Evolutionary conservation across 805 yeast species (phyloP).

Genomic region (Metschnikowia gelsemii): DNA sequence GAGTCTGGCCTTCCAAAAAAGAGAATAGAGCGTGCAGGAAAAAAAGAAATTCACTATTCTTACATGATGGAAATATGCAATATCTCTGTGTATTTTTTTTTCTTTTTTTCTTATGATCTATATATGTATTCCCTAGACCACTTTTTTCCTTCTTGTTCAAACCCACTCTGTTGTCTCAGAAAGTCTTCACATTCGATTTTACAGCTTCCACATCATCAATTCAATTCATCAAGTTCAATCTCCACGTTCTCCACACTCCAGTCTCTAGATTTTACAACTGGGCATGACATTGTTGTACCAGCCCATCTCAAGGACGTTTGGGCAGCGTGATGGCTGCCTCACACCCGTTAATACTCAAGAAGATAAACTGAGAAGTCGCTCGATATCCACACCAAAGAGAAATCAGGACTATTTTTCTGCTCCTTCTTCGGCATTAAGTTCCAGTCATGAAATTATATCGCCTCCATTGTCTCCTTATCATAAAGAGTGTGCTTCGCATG

Average conservation of each 20-base stretch:
- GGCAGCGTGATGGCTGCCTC: slow-evolving; percentile 34
- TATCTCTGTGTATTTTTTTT: slow-evolving; percentile 11
- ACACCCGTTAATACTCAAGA: slow-evolving; percentile 27
- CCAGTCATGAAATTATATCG: slow-evolving; percentile 25
- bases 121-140: slow-evolving; percentile 8
- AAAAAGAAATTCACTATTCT: slow-evolving; percentile 19
- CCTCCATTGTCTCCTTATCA: slow-evolving; percentile 31
- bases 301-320: slow-evolving; percentile 31
- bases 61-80: slow-evolving; percentile 17
- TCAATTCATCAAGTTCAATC: no score
- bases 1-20: slow-evolving; percentile 3
- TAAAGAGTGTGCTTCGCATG: slow-evolving; percentile 14
- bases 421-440: slow-evolving; percentile 7
- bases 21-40: slow-evolving; percentile 12
- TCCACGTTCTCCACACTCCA: no score
- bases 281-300: slow-evolving; percentile 34
- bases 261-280: no score
- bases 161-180: background rate
- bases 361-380: slow-evolving; percentile 1
- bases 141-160: background rate
- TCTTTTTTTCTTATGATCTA: slow-evolving; percentile 13
- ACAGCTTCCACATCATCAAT: background rate
- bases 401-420: slow-evolving; percentile 1
- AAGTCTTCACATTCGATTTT: background rate
- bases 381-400: background rate